Evolutionary conservation across 768 basidiomycete genomes (phyloP).

Genomic region (Calocera viscosa): DNA sequence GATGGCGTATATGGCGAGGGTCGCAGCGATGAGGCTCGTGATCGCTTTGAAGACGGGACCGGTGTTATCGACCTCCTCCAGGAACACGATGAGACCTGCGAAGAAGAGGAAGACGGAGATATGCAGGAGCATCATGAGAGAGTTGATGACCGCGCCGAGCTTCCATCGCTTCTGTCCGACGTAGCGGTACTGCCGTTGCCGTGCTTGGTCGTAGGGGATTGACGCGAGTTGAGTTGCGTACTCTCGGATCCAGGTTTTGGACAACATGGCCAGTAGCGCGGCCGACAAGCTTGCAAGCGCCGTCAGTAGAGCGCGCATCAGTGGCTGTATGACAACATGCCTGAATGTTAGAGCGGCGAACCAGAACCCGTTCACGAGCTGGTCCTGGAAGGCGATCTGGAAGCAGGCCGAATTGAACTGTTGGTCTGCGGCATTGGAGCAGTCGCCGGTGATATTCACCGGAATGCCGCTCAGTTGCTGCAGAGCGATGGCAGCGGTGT

Average conservation of each 20-base stretch:
- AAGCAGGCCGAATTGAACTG: not conserved
- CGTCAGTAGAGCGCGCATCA: not conserved
- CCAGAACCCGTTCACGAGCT: constrained; percentile 34
- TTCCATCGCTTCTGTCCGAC: constrained; percentile 31
- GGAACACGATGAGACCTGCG: constrained; percentile 36
- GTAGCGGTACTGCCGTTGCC: constrained; percentile 34
- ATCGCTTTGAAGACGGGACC: not conserved
- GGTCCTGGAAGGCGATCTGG: not conserved
- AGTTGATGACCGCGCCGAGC: constrained; percentile 31
- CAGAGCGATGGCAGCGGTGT: not conserved
- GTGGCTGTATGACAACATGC: not conserved
- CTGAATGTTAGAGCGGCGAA: constrained; percentile 25
- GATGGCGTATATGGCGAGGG: not conserved
- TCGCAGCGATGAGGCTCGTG: not conserved
- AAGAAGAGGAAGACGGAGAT: constrained; percentile 41
- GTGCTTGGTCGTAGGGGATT: constrained; percentile 30
- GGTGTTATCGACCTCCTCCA: constrained; percentile 15
- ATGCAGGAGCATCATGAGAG: constrained; percentile 38
- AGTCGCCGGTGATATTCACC: not conserved
- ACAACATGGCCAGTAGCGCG: constrained; percentile 35
- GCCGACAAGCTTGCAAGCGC: not conserved
- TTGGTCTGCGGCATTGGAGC: not conserved
- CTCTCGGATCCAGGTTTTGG: constrained; percentile 39
- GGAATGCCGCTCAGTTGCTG: not conserved
- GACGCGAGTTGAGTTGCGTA: constrained; percentile 21